Conservation (phyloP, 805 yeast genomes). For the Maudiozyma pseudohumilis region DNA sequence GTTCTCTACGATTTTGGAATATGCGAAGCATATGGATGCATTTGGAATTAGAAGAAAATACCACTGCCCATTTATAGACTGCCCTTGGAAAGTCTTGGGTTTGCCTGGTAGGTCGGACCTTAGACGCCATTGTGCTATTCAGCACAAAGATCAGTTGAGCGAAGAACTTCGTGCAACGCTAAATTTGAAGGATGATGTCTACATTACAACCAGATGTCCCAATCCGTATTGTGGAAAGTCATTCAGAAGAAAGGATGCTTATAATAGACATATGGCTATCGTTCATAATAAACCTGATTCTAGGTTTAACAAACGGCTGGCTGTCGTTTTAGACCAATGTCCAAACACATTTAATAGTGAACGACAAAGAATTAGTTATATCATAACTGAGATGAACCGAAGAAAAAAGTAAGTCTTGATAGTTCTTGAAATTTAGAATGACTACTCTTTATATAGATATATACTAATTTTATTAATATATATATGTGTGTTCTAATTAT, state of each 20-base stretch:
- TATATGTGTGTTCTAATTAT: too few species aligned
- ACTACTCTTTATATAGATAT: too few species aligned
- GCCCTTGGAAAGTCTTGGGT: slow-evolving; percentile 43
- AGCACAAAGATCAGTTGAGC: slow-evolving; percentile 31
- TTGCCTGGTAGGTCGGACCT: slow-evolving; percentile 40
- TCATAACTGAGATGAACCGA: background rate
- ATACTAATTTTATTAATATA: too few species aligned
- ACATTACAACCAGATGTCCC: slow-evolving; percentile 26
- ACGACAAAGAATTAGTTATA: slow-evolving; percentile 1
- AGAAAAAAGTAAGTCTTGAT: background rate
- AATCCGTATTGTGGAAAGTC: slow-evolving; percentile 35
- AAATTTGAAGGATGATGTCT: slow-evolving; percentile 23
- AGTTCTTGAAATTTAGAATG: too few species aligned
- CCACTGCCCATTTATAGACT: slow-evolving; percentile 37
- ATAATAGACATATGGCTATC: slow-evolving; percentile 41
- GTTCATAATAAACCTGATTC: slow-evolving; percentile 37
- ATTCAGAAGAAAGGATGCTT: slow-evolving; percentile 45
- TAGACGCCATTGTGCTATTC: slow-evolving; percentile 40
- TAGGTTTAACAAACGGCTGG: slow-evolving; percentile 32
- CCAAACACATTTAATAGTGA: slow-evolving; percentile 9
- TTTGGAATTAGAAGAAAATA: slow-evolving; percentile 30
- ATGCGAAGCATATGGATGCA: slow-evolving; percentile 38
- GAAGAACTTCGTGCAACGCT: slow-evolving; percentile 18
- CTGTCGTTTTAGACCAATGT: slow-evolving; percentile 19
- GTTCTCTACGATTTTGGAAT: slow-evolving; percentile 31